A percentile compares a stretch with the other conserved stretches of the same genome.
Conservation (phyloP, 352 stramenopile species). For the Phytophthora europaea region DNA sequence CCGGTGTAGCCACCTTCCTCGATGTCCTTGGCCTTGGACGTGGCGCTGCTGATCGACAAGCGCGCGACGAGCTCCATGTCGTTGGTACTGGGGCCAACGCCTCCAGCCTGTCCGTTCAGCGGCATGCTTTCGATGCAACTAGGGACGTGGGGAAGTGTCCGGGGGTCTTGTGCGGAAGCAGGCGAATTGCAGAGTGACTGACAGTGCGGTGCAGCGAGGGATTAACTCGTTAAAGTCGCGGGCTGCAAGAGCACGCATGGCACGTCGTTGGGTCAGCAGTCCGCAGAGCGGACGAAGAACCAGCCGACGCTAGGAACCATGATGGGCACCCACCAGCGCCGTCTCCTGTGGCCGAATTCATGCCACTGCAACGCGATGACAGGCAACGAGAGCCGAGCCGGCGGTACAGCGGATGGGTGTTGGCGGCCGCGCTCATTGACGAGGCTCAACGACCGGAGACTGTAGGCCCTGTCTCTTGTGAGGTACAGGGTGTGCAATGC, state of each 20-base stretch:
- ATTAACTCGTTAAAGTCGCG: conserved; percentile 19
- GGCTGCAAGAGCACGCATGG: conserved; percentile 10
- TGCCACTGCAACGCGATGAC: conserved; percentile 32
- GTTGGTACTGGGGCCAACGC: conserved; percentile 15
- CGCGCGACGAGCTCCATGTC: conserved; percentile 41
- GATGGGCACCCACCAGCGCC: conserved; percentile 27
- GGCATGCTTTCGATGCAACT: conserved; percentile 18
- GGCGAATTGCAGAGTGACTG: conserved; percentile 33
- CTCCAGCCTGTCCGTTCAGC: conserved; percentile 6
- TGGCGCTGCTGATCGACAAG: conserved; percentile 46
- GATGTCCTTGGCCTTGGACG: conserved; percentile 34
- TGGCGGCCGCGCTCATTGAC: neutral
- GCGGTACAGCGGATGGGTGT: conserved; percentile 7
- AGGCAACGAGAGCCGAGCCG: conserved; percentile 31
- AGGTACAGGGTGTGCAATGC: neutral
- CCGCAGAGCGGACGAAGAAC: conserved; percentile 26
- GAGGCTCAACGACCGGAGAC: conserved; percentile 16
- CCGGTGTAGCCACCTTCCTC: conserved; percentile 41
- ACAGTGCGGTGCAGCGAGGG: neutral
- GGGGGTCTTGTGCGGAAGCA: conserved; percentile 27
- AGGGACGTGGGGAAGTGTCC: neutral
- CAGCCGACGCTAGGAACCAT: conserved; percentile 22
- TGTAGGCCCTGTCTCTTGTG: neutral
- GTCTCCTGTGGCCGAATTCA: conserved; percentile 17
- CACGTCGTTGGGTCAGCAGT: conserved; percentile 14